Evolutionary conservation across 495 filamentous ascomycete species (phyloP), one percentile per base, ranked within the genome.

Genomic region (Lasiosphaeriaceae sp.): DNA sequence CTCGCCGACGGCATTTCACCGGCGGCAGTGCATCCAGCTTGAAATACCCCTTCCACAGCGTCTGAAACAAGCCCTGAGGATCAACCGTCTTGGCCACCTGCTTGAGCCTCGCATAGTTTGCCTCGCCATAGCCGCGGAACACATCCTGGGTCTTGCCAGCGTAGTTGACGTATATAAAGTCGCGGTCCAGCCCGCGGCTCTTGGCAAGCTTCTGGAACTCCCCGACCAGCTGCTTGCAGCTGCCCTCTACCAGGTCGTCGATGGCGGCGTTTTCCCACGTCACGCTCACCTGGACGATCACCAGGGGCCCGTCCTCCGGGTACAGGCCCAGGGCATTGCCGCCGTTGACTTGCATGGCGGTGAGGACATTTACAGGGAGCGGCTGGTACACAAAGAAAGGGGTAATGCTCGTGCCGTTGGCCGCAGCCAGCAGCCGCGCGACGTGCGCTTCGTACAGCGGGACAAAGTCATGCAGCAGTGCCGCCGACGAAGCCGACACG

Each of bases 121-220:
- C 62, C 23, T 54, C 14, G 0, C 79, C 79, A 61, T 80, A 81
- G 17, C 74, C 61, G 4, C 53, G 44, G 31, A 79, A 69, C n/a
- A 80, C 72, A 19, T 71, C 50, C 60, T 82, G 78, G 8, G 58
- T 59, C 7, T 64, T 55, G 11, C 65, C 61, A 6, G 78, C 78
- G 24, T 78, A 78, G 22, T 81, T 81, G 59, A 83, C 74, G 58
- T 87, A 87, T 24, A 87, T 63, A 52, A 80, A 89, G 34, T 77
- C 71, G 50, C 83, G 66, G 39, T 72, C 65, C 22, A 82, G 17
- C 0, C 71, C 71, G 45, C 74, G 58, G 16, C 55, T 59, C 54
- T 77, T 70, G 1, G 83, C 77, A 21, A 76, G 60, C 7, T 68
- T 68, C 9, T 66, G 53, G 12, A 74, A 50, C 17, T 65, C 34